Evolutionary conservation across 108 stramenopile species (phyloP).

Genomic region (Conticribra guillardii): DNA sequence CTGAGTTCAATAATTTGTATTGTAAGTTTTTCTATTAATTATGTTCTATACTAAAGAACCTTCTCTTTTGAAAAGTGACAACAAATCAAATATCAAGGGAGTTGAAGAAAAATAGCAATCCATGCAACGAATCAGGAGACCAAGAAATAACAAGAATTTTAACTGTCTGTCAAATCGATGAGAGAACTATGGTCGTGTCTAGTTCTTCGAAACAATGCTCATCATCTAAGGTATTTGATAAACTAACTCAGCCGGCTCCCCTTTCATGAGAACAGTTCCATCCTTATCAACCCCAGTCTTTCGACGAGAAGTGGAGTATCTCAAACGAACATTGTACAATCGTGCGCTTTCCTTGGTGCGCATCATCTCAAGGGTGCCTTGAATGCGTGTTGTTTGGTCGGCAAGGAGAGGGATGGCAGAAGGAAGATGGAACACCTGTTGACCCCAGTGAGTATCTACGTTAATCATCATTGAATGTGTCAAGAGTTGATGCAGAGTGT

Average conservation of each 20-base stretch:
- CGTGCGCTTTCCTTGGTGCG: constrained; percentile 88
- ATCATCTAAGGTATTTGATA: constrained; percentile 90
- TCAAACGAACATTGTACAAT: constrained; percentile 87
- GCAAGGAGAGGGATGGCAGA: constrained; percentile 73
- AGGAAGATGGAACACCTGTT: constrained; percentile 92
- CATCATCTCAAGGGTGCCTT: constrained; percentile 83
- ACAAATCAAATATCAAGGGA: no score
- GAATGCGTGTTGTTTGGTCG: constrained; percentile 75
- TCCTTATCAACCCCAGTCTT: constrained; percentile 55
- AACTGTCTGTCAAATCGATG: no score
- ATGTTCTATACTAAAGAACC: no score
- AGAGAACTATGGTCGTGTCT: no score
- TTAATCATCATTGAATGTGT: neutral
- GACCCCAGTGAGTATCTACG: constrained; percentile 97
- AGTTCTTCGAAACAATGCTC: no score
- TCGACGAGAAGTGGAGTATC: constrained; percentile 55
- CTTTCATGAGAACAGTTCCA: constrained; percentile 73
- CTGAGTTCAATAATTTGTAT: no score
- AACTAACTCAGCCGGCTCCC: constrained; percentile 63
- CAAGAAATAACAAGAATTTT: no score
- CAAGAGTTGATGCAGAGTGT: neutral
- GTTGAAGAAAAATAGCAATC: no score
- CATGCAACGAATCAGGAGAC: no score
- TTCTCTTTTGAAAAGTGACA: no score
- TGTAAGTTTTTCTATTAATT: no score